Evolutionary conservation across 495 filamentous ascomycete species (phyloP), one percentile per base, ranked within the genome.

Genomic region (Podospora pseudopauciseta): DNA sequence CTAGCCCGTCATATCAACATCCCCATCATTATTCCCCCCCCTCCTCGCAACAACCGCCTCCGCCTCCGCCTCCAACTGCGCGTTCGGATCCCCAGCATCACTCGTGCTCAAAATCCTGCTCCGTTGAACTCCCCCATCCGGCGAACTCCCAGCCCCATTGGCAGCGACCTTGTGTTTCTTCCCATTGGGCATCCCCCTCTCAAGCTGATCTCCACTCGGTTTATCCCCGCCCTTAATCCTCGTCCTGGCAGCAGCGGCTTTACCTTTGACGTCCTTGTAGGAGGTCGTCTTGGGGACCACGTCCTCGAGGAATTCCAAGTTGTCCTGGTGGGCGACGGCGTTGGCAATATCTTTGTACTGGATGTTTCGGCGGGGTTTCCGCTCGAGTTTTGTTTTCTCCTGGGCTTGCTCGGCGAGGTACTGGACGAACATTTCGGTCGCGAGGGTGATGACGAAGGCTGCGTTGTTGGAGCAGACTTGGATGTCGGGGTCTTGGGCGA

Each of bases 351-450:
- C 95, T 77, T 91, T 93, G 84, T 99, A 99, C 78, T 98, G 96
- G 71, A 99, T 89, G 66, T 94, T 97, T 70, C 94, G 89, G 54
- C 95, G 86, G 30, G 94, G 94, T 78, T 97, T 97, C 65, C 90
- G 85, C 76, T 97, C 95, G 4, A 92, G 85, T 69, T 93, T 93
- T 67, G 95, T 91, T 75, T 96, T 91, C 74, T 92, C 93, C 72
- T 96, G 86, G 30, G 87, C 91, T 80, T 96, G 91, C 68, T 89
- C 86, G 28, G 92, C 89, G 44, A 99, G 85, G 76, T 97, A 89
- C 75, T 96, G 92, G 70, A 99, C 91, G 84, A 99, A 99, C 88
- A 97, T 89, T 79, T 98, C 95, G 13, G 95, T 92, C 64, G 95
- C 95, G 65, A 96, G 84, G 15, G 94, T 93, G 72, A 97, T 93